Evolutionary conservation across 768 basidiomycete species (phyloP), one percentile per base, ranked within the genome.

Genomic region (Arthromyces matolae): DNA sequence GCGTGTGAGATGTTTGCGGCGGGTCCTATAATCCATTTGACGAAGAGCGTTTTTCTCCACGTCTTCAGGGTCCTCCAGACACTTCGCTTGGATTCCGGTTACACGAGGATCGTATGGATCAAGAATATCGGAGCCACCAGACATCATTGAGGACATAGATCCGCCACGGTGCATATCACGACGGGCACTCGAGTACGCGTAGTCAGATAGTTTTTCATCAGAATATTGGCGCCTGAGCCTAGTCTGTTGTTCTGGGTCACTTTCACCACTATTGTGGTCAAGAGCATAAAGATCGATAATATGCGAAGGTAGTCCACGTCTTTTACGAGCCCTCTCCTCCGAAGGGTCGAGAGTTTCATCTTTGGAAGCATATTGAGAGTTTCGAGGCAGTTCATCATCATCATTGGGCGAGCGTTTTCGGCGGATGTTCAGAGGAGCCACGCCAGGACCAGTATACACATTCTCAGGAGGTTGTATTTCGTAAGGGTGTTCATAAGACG

Each of bases 101-200:
- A 88, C 68, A 34, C 76, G 71, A 41, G 86, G 86, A 63, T 90
- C 87, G 54, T 90, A 85, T 14, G 79, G 75, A 59, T 91, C 89
- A 31, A 85, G 64, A 7, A 77, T 47, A 13, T 83, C 78, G 16
- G 79, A 80, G 38, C 71, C 65, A 32, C 54, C 48, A 14, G 71
- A 71, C 19, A 46, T 63, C 40, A 67, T 62, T 22, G 79, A 82
- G 28, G 63, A 64, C 52, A 67, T 68, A 1, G 83, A 80, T 51
- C 76, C 68, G 20, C 50, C 51, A 25, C 78, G 71, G 22, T 65
- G 60, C 56, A 70, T 64, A 40, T 58, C 55, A 28, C 60, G 54
- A 42, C 62, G 63, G 29, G 46, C 57, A 39, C 53, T 56, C 23
- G 58, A 59, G 40, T 57, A 63, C 20, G 33, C 51, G 9, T 52